phyloP scores from a whole-genome alignment of 257 asterid species.

The Solanum habrochaites region DNA sequence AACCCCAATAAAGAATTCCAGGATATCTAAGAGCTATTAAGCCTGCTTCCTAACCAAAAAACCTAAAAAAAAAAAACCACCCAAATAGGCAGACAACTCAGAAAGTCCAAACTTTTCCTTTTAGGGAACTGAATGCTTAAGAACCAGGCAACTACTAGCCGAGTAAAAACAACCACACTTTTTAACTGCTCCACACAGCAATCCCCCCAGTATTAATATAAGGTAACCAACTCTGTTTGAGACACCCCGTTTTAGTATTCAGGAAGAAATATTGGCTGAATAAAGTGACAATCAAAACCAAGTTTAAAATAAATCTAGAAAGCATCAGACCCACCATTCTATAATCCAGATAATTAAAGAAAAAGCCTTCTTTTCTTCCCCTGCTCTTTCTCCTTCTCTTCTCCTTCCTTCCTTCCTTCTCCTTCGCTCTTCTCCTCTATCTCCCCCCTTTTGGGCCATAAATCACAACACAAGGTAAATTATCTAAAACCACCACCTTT shows the following conservation, averaged over 20 bases:
- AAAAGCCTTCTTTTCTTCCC: too few relatives aligned
- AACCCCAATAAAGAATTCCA: constrained; percentile 96
- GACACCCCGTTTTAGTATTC: constrained; percentile 7
- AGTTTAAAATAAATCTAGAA: not conserved
- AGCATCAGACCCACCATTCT: not conserved
- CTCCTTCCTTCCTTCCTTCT: too few relatives aligned
- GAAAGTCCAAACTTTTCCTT: constrained; percentile 66
- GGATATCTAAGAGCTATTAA: constrained; percentile 90
- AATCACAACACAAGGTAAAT: not conserved
- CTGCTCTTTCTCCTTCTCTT: too few relatives aligned
- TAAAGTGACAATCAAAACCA: not conserved
- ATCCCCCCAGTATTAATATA: constrained; percentile 91
- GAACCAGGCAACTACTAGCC: constrained; percentile 71
- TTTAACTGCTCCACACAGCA: constrained; percentile 98
- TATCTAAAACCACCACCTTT: not conserved
- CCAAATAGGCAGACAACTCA: constrained; percentile 93
- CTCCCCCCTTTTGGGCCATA: not conserved
- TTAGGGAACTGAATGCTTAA: constrained; percentile 40
- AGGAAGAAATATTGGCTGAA: constrained; percentile 3
- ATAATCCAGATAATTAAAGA: not conserved
- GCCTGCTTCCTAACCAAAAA: constrained; percentile 98
- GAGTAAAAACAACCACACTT: constrained; percentile 76
- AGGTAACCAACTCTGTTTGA: constrained; percentile 79
- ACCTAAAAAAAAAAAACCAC: too few relatives aligned
- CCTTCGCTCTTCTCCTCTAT: too few relatives aligned